These are phyloP conservation scores for Tirmania nivea DNA, from an alignment of 495 filamentous ascomycete species.

Conservation along the genomic window DNA sequence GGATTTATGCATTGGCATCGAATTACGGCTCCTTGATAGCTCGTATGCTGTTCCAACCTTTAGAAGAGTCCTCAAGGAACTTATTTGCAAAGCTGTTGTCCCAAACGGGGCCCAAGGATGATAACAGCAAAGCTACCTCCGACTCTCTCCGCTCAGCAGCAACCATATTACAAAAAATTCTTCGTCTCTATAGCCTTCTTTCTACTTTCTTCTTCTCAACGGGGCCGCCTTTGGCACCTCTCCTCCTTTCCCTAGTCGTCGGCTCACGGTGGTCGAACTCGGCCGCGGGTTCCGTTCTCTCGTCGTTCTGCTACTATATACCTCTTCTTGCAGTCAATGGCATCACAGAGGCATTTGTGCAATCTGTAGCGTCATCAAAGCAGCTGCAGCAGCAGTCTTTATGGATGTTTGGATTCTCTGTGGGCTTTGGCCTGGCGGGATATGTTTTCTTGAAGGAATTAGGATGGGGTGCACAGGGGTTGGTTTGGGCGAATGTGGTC, in stretches of 20 bases:
- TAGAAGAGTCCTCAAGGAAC: slow-evolving; percentile 76
- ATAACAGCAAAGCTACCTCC: slow-evolving; percentile 2
- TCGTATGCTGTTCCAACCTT: slow-evolving; percentile 76
- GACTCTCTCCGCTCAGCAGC: slow-evolving; percentile 20
- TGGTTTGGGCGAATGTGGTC: slow-evolving; percentile 66
- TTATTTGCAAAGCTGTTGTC: slow-evolving; percentile 59
- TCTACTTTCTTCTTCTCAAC: slow-evolving; percentile 41
- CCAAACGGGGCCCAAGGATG: slow-evolving; percentile 6
- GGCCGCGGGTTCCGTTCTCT: slow-evolving; percentile 40
- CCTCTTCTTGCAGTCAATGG: slow-evolving; percentile 84
- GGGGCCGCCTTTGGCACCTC: slow-evolving; percentile 49
- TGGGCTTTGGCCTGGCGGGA: slow-evolving; percentile 46
- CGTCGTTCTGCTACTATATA: slow-evolving; percentile 75
- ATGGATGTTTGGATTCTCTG: slow-evolving; percentile 64
- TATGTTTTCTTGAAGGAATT: slow-evolving; percentile 45
- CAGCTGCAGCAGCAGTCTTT: slow-evolving; percentile 52
- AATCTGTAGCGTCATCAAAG: slow-evolving; percentile 47
- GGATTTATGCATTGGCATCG: slow-evolving; percentile 77
- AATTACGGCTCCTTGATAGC: slow-evolving; percentile 89
- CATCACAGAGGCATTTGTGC: slow-evolving; percentile 76
- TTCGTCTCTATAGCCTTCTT: slow-evolving; percentile 44
- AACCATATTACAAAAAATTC: slow-evolving; percentile 28
- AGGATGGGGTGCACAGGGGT: slow-evolving; percentile 47
- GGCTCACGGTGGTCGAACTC: slow-evolving; percentile 50
- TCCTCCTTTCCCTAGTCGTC: slow-evolving; percentile 47